phyloP scores from a whole-genome alignment of 257 asterid genomes.

The Parsonsia alboflavescens region DNA sequence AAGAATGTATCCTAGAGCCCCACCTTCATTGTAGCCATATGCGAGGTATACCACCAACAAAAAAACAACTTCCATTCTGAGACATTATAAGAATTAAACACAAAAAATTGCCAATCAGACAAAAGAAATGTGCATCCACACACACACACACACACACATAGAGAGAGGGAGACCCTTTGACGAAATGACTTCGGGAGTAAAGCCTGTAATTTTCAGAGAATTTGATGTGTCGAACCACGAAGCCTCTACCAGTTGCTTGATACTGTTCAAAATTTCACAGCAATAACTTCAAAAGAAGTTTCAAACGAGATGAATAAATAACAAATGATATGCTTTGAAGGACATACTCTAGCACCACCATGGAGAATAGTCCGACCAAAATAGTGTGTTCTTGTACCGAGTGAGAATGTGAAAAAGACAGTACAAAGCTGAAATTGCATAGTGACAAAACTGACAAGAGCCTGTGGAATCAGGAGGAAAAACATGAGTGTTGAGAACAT shows the following conservation, averaged over 20 bases:
- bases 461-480: constrained; percentile 41
- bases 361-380: constrained; percentile 97
- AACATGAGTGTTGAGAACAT: neutral
- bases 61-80: constrained; percentile 88
- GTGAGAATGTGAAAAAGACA: constrained; percentile 84
- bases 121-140: neutral
- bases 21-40: constrained; percentile 69
- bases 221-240: constrained; percentile 94
- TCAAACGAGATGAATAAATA: constrained; percentile 1
- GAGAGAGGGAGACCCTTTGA: constrained; percentile 78
- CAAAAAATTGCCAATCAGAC: constrained; percentile 3
- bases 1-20: constrained; percentile 74
- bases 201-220: constrained; percentile 96
- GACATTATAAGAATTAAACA: constrained; percentile 14
- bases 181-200: constrained; percentile 93
- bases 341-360: constrained; percentile 91
- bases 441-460: constrained; percentile 85
- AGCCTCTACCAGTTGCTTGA: constrained; percentile 98
- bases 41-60: constrained; percentile 79
- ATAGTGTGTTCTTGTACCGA: constrained; percentile 95
- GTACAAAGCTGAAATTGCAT: constrained; percentile 99
- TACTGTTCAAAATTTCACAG: constrained; percentile 47
- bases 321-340: constrained; percentile 17
- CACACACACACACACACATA: too few relatives aligned
- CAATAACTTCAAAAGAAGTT: constrained; percentile 17